Conservation (phyloP, 768 basidiomycete genomes). For the Tylopilus sp. region DNA sequence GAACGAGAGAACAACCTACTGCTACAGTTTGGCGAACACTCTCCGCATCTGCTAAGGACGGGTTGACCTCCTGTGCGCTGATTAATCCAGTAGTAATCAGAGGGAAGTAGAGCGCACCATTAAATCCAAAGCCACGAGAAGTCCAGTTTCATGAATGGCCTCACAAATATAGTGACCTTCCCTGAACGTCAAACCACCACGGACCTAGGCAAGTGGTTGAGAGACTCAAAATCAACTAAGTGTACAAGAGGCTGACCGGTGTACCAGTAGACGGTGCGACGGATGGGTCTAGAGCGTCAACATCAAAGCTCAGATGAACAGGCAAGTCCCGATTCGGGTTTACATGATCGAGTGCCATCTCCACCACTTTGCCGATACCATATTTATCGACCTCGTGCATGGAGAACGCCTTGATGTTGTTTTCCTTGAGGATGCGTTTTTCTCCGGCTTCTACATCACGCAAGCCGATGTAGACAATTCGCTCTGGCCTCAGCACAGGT, state of each 20-base stretch:
- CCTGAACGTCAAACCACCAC: conserved; percentile 93
- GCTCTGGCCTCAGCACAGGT: conserved; percentile 62
- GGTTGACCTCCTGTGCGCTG: conserved; percentile 82
- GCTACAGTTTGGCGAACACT: conserved; percentile 86
- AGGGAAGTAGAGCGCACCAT: conserved; percentile 57
- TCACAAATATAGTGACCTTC: conserved; percentile 99
- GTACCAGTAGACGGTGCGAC: conserved; percentile 97
- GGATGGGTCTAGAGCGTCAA: conserved; percentile 89
- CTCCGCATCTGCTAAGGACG: conserved; percentile 74
- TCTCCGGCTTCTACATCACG: conserved; percentile 91
- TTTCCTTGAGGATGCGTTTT: conserved; percentile 77
- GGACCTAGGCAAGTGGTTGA: conserved; percentile 47
- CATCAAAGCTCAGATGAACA: conserved; percentile 95
- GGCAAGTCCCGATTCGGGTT: conserved; percentile 81
- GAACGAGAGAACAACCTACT: conserved; percentile 82
- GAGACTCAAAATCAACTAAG: neutral
- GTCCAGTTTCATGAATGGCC: conserved; percentile 87
- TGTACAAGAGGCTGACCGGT: conserved; percentile 49
- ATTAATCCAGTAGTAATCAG: conserved; percentile 5
- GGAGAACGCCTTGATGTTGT: conserved; percentile 80
- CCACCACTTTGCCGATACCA: conserved; percentile 91
- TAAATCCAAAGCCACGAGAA: conserved; percentile 87
- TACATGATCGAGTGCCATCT: conserved; percentile 94
- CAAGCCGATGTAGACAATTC: conserved; percentile 94
- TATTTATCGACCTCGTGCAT: conserved; percentile 90